Evolutionary conservation across 2,329 filamentous ascomycete genomes (phyloP).

Genomic region (Ceratocystis huliohia): DNA sequence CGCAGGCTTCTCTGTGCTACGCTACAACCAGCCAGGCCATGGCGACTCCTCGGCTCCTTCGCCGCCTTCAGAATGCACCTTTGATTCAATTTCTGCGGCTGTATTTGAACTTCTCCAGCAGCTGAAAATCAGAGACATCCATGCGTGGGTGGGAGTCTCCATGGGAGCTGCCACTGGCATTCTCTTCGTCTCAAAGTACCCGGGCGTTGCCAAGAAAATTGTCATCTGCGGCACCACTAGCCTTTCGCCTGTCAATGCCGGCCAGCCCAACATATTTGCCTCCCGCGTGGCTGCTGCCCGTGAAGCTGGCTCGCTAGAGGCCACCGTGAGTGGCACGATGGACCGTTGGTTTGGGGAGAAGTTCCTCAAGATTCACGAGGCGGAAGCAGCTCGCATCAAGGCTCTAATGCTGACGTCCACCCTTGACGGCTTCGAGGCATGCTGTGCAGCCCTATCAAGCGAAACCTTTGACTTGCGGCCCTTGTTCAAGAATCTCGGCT

Average conservation of each 20-base stretch:
- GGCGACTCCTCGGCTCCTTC: slow-evolving; percentile 29
- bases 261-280: slow-evolving; percentile 29
- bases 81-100: slow-evolving; percentile 31
- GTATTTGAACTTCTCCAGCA: slow-evolving; percentile 28
- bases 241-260: slow-evolving; percentile 30
- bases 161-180: slow-evolving; percentile 34
- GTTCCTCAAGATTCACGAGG: slow-evolving; percentile 29
- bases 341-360: slow-evolving; percentile 33
- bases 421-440: slow-evolving; percentile 33
- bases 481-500: slow-evolving; percentile 28
- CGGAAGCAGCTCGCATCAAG: slow-evolving; percentile 29
- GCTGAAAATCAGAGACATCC: slow-evolving; percentile 27
- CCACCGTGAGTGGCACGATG: slow-evolving; percentile 27
- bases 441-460: slow-evolving; percentile 30
- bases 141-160: slow-evolving; percentile 35
- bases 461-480: slow-evolving; percentile 31
- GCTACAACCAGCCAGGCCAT: slow-evolving; percentile 35
- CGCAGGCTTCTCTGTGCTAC: slow-evolving; percentile 31
- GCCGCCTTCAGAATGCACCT: slow-evolving; percentile 29
- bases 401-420: slow-evolving; percentile 30
- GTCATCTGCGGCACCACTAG: slow-evolving; percentile 33
- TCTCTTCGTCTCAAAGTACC: slow-evolving; percentile 31
- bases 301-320: slow-evolving; percentile 27
- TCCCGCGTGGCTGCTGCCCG: slow-evolving; percentile 29
- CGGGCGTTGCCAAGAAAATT: slow-evolving; percentile 30